Percentiles rank a stretch among this genome's conserved stretches.
phyloP scores from a whole-genome alignment of 192 early-diverging fungal species.

The Coemansia sp. region DNA sequence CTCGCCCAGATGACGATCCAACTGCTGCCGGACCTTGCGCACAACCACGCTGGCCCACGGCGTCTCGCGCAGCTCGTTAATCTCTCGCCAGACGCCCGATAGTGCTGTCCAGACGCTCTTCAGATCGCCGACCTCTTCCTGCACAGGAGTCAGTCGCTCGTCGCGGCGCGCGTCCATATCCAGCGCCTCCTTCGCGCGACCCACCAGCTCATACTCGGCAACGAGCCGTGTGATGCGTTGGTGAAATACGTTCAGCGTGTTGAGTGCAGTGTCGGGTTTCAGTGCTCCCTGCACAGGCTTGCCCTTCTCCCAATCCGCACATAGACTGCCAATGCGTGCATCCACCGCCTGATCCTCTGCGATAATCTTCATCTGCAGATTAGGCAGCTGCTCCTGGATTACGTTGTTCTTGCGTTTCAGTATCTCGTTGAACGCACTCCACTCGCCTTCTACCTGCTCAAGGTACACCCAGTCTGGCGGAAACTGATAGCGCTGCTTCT shows the following conservation, averaged over 20 bases:
- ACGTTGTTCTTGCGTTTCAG: slow-evolving; percentile 82
- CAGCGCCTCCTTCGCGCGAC: slow-evolving; percentile 90
- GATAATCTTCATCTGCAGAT: slow-evolving; percentile 91
- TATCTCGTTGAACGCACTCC: slow-evolving; percentile 96
- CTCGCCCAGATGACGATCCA: slow-evolving; percentile 76
- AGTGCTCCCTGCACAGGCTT: slow-evolving; percentile 96
- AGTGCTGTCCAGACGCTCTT: slow-evolving; percentile 91
- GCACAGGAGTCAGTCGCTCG: slow-evolving; percentile 73
- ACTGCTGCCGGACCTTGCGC: slow-evolving; percentile 83
- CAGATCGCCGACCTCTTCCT: slow-evolving; percentile 90
- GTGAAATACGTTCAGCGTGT: slow-evolving; percentile 81
- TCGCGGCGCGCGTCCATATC: slow-evolving; percentile 75
- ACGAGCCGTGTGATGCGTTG: slow-evolving; percentile 73
- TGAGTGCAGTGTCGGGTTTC: slow-evolving; percentile 80
- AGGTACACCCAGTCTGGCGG: slow-evolving; percentile 93
- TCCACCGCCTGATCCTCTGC: slow-evolving; percentile 88
- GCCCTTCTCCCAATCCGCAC: slow-evolving; percentile 88
- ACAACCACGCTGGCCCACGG: slow-evolving; percentile 84
- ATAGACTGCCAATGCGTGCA: slow-evolving; percentile 75
- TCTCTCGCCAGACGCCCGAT: slow-evolving; percentile 74
- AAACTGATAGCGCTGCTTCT: slow-evolving; percentile 91
- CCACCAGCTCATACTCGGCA: slow-evolving; percentile 84
- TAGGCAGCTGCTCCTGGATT: slow-evolving; percentile 94
- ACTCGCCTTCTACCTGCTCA: slow-evolving; percentile 96
- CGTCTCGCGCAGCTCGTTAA: slow-evolving; percentile 84